Base-by-base conservation (phyloP, 345 rosid species). In the Alliaria petiolata region DNA sequence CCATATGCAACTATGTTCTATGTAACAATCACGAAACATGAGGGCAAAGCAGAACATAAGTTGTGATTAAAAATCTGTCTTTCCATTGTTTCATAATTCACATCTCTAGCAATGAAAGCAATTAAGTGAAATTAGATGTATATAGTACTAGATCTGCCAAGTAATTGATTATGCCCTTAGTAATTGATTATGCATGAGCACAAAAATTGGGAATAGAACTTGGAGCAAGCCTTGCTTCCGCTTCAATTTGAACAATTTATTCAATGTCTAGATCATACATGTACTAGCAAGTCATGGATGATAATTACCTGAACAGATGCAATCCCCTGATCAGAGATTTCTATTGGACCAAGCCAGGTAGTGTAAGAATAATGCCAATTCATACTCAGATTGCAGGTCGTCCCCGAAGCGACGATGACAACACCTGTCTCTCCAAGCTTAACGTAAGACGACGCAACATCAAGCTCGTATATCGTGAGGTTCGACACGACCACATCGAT, bases 371-470 rank as follows among this genome's bases (percentile, higher is more conserved):
- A 95, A 71, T 62, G 80, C 96, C 99, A 95, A 76, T 84, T 81
- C 93, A 88, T 87, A 78, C 89, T 91, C 78, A 95, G 72, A 85
- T 89, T 88, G 50, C 96, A 85, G 34, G 91, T 86, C n/a, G 89
- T 80, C 55, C 96, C 97, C 1, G 96, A 91, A 19, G 89, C 90
- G 43, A 95, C 71, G 56, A 91, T 84, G 4, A 82, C 86, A 19
- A 95, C 80, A 31, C 96, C 97, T n/a, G 83, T 65, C 26, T 91
- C 91, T 25, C 99, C 97, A 31, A 81, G 90, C 76, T 83, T 82
- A 13, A 95, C 88, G 66, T 77, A 81, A 67, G 99, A 95, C 1
- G 83, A 81, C 15, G 83, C 78, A 33, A 86, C 96, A 42, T 83
- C 82, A n/a, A 93, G 83, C 44, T 82, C 76, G 80, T 86, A 82